These are phyloP conservation scores for Ochetophila trinervis DNA, from an alignment of 306 rosid species.

Conservation along the genomic window DNA sequence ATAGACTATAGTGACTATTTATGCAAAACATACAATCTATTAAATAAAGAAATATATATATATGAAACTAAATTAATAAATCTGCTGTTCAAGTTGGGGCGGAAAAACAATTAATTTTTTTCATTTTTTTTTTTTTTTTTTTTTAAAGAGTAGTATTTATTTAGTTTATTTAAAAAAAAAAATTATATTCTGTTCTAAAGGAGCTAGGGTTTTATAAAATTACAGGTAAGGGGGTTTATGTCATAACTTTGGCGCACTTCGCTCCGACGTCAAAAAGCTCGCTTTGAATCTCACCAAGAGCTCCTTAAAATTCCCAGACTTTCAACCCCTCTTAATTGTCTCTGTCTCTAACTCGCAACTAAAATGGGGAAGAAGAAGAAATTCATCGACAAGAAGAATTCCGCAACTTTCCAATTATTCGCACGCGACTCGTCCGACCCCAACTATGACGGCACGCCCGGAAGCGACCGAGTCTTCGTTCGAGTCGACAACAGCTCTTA, in stretches of 20 bases:
- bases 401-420: slow-evolving; percentile 64
- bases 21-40: too few relatives aligned
- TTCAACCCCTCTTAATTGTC: not conserved
- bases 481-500: slow-evolving; percentile 63
- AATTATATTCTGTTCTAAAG: slow-evolving; percentile 20
- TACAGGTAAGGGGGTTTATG: too few relatives aligned
- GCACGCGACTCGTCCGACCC: slow-evolving; percentile 88
- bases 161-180: too few relatives aligned
- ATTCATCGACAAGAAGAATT: slow-evolving; percentile 74
- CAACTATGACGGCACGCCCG: slow-evolving; percentile 42
- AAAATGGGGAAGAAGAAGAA: slow-evolving; percentile 63
- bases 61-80: too few relatives aligned
- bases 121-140: slow-evolving; percentile 9
- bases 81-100: too few relatives aligned
- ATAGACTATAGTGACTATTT: too few relatives aligned
- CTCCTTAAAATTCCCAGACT: not conserved
- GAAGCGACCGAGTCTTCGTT: slow-evolving; percentile 69
- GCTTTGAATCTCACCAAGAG: not conserved
- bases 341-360: not conserved
- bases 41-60: too few relatives aligned
- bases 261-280: not conserved
- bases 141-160: too few relatives aligned
- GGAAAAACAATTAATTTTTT: too few relatives aligned
- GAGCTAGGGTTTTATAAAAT: too few relatives aligned
- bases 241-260: too few relatives aligned